A percentile compares a stretch with the other conserved stretches of the same genome.
Conservation (phyloP, 1,284 basidiomycete genomes). For the Ustilago nuda region DNA sequence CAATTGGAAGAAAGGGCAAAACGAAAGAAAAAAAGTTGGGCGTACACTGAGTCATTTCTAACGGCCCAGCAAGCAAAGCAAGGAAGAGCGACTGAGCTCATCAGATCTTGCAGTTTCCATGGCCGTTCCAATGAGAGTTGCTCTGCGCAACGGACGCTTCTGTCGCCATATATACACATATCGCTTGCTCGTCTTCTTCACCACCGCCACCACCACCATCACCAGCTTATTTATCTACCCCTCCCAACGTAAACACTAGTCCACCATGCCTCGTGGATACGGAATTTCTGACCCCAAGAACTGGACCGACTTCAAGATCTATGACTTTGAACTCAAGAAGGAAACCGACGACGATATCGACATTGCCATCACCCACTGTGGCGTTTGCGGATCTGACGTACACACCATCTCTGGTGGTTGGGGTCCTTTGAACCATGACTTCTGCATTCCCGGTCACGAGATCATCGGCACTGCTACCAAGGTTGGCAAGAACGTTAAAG, state of each 20-base stretch:
- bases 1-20: constrained; percentile 16
- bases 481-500: constrained; percentile 72
- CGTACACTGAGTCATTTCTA: constrained; percentile 16
- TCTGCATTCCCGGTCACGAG: constrained; percentile 74
- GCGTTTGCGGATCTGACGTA: constrained; percentile 62
- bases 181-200: not conserved
- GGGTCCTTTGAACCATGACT: constrained; percentile 62
- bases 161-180: not conserved
- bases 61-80: not conserved
- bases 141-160: not conserved
- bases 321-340: constrained; percentile 66
- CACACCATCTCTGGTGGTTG: constrained; percentile 67
- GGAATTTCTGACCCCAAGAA: constrained; percentile 65
- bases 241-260: not conserved
- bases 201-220: not conserved
- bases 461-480: constrained; percentile 74
- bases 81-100: not conserved
- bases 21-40: not conserved
- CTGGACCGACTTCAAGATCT: constrained; percentile 68
- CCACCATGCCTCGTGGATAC: constrained; percentile 62
- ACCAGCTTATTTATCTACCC: not conserved
- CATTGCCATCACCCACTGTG: constrained; percentile 64
- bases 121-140: constrained; percentile 7
- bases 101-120: constrained; percentile 20
- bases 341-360: constrained; percentile 64